Conservation (phyloP, 495 filamentous ascomycete species). For the Annulohypoxylon stygium region DNA sequence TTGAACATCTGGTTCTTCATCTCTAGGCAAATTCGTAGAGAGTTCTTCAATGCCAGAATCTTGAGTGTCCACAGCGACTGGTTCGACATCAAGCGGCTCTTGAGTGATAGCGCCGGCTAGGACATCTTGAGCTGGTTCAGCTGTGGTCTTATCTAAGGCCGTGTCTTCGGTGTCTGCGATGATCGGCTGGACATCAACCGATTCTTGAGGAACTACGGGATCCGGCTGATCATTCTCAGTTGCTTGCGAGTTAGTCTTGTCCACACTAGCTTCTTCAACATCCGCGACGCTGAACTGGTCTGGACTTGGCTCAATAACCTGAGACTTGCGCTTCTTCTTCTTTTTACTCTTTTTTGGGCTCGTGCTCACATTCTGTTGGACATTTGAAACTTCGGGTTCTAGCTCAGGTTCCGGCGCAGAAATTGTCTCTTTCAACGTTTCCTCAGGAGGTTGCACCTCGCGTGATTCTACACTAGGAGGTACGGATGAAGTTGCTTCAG, state of each 20-base stretch:
- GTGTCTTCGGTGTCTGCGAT: neutral
- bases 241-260: constrained; percentile 6
- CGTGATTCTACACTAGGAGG: neutral
- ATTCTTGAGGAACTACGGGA: neutral
- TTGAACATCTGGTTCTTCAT: neutral
- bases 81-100: neutral
- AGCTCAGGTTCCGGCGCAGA: constrained; percentile 24
- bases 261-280: neutral
- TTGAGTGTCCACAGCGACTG: neutral
- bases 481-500: constrained; percentile 9
- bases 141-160: neutral
- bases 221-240: neutral
- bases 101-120: neutral
- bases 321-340: constrained; percentile 40
- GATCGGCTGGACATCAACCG: neutral
- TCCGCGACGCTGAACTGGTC: constrained; percentile 17
- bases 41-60: neutral
- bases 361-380: constrained; percentile 21
- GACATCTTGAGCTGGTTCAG: neutral
- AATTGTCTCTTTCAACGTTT: neutral
- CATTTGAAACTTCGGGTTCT: constrained; percentile 28
- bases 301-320: constrained; percentile 9
- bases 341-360: constrained; percentile 51
- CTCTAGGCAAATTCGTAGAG: neutral
- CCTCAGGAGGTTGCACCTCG: constrained; percentile 9